A percentile compares a stretch with the other conserved stretches of the same genome.
These are phyloP conservation scores for Aegilops bicornis DNA, from an alignment of 176 grass and related monocot species.

Conservation along the genomic window DNA sequence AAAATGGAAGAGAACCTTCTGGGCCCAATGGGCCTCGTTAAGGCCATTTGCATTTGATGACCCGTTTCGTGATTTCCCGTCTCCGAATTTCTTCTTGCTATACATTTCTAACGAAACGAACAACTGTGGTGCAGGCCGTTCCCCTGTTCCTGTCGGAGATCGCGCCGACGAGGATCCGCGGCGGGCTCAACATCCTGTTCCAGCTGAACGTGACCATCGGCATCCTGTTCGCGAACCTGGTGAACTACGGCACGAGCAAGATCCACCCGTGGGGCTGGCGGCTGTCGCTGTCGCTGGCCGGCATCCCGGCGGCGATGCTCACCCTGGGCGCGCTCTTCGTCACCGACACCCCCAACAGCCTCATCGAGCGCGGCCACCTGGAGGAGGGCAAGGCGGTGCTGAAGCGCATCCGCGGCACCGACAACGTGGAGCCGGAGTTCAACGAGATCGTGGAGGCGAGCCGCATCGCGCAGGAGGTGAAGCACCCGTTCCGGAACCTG, in stretches of 20 bases:
- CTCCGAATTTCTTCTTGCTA: neutral
- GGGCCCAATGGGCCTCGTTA: neutral
- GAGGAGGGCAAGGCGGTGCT: conserved; percentile 80
- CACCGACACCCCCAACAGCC: conserved; percentile 80
- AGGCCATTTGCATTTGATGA: neutral
- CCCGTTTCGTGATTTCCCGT: neutral
- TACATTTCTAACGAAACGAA: neutral
- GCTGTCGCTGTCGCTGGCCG: conserved; percentile 71
- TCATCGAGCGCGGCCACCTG: conserved; percentile 73
- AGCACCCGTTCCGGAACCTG: conserved; percentile 96
- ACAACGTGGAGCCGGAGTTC: conserved; percentile 84
- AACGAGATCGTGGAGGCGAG: conserved; percentile 88
- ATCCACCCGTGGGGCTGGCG: conserved; percentile 83
- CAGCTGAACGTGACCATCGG: conserved; percentile 95
- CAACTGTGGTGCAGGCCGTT: conserved; percentile 58
- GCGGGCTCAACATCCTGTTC: conserved; percentile 94
- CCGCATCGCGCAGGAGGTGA: conserved; percentile 70
- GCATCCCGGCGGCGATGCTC: conserved; percentile 76
- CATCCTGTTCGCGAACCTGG: conserved; percentile 83
- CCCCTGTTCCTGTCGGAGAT: conserved; percentile 90
- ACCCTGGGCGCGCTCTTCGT: conserved; percentile 76
- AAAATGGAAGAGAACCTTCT: neutral
- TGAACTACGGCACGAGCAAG: conserved; percentile 79
- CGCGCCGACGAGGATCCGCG: conserved; percentile 81
- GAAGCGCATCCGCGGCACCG: conserved; percentile 63